phyloP scores from a whole-genome alignment of 164 flowering plant genomes.

The Tetrastigma voinierianum region DNA sequence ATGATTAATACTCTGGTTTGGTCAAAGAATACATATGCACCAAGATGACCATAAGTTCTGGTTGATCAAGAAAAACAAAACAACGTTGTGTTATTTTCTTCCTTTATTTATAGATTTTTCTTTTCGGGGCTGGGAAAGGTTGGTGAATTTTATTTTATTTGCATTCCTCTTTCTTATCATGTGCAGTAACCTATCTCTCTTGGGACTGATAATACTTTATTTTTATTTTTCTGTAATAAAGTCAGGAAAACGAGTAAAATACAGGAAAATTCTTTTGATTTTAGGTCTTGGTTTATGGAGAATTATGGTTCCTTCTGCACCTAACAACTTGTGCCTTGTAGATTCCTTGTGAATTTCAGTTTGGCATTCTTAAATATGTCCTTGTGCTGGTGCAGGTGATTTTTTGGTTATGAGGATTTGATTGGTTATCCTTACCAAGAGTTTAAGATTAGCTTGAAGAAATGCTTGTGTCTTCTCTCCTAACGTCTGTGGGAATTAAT shows the following conservation, averaged over 20 bases:
- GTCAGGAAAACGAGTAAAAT: background rate
- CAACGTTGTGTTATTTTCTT: too few relatives aligned
- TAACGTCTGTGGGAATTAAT: conserved; percentile 86
- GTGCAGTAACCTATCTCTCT: too few relatives aligned
- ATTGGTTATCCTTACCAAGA: conserved; percentile 1
- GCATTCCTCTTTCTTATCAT: too few relatives aligned
- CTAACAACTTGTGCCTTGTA: background rate
- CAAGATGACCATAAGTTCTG: background rate
- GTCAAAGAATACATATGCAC: too few relatives aligned
- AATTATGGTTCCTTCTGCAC: background rate
- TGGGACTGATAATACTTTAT: too few relatives aligned
- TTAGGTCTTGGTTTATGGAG: background rate
- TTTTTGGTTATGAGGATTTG: background rate
- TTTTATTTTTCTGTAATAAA: too few relatives aligned
- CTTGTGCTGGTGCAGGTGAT: too few relatives aligned
- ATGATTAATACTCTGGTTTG: too few relatives aligned
- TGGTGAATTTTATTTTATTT: too few relatives aligned
- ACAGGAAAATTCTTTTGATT: too few relatives aligned
- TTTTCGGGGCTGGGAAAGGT: too few relatives aligned
- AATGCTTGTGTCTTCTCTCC: conserved; percentile 88
- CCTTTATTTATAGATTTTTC: too few relatives aligned
- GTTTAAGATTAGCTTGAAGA: conserved; percentile 13
- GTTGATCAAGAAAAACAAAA: background rate
- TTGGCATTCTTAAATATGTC: background rate
- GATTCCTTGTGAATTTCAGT: background rate